Conservation (phyloP, 2,329 filamentous ascomycete species). For the Didymella glomerata region DNA sequence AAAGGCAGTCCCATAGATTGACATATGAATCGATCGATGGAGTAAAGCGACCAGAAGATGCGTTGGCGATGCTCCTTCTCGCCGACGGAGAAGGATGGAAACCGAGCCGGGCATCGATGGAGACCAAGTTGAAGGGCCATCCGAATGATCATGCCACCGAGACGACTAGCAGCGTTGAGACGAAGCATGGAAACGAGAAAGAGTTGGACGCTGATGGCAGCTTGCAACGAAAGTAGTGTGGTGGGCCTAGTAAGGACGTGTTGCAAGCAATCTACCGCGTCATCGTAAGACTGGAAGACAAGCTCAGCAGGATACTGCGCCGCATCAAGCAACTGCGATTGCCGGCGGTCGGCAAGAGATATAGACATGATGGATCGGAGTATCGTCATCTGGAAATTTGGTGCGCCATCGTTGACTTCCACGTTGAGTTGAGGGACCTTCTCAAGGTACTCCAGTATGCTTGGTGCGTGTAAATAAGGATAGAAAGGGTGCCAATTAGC, state of each 20-base stretch:
- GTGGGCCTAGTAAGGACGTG: slow-evolving; percentile 59
- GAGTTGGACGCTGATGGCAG: slow-evolving; percentile 62
- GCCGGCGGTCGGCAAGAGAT: slow-evolving; percentile 62
- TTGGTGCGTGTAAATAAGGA: slow-evolving; percentile 65
- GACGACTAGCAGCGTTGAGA: slow-evolving; percentile 64
- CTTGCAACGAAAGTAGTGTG: slow-evolving; percentile 57
- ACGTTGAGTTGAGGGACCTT: slow-evolving; percentile 49
- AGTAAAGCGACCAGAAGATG: slow-evolving; percentile 67
- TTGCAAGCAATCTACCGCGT: slow-evolving; percentile 61
- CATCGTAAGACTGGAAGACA: slow-evolving; percentile 60
- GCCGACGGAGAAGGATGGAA: slow-evolving; percentile 58
- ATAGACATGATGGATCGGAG: slow-evolving; percentile 63
- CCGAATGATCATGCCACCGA: slow-evolving; percentile 64
- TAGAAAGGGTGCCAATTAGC: slow-evolving; percentile 66
- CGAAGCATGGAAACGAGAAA: slow-evolving; percentile 66
- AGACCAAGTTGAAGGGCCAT: slow-evolving; percentile 66
- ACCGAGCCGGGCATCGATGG: slow-evolving; percentile 65
- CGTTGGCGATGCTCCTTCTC: slow-evolving; percentile 61
- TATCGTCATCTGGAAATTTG: slow-evolving; percentile 53
- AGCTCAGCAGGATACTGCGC: slow-evolving; percentile 54
- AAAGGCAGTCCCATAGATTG: slow-evolving; percentile 66
- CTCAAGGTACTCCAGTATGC: slow-evolving; percentile 59
- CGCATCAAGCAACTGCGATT: slow-evolving; percentile 39
- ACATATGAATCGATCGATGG: slow-evolving; percentile 63
- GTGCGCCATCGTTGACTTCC: slow-evolving; percentile 30